Percentiles rank a stretch among this genome's conserved stretches.
These are phyloP conservation scores for Myriosclerotinia curreyana DNA, from an alignment of 2,329 filamentous ascomycete genomes.

Conservation along the genomic window DNA sequence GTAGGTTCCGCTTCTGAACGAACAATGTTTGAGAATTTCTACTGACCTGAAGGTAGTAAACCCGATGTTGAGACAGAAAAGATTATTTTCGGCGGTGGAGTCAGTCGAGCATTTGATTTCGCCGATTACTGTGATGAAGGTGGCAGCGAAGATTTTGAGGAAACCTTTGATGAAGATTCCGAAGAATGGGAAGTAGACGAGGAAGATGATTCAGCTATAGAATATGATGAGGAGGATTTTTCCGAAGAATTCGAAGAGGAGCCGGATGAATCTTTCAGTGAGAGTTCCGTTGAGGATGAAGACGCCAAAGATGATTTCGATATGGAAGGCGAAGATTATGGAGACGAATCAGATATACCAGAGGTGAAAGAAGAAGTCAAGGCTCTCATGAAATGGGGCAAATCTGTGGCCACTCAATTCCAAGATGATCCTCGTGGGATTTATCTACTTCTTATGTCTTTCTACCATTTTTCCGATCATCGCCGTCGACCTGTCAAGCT, in stretches of 20 bases:
- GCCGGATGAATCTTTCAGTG: neutral
- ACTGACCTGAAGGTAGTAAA: neutral
- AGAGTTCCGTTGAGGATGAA: neutral
- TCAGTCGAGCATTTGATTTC: neutral
- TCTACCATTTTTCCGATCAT: neutral
- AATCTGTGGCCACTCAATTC: neutral
- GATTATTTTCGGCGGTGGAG: neutral
- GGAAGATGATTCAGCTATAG: neutral
- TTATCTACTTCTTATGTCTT: conserved; percentile 6
- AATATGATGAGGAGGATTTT: neutral
- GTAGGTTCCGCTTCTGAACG: neutral
- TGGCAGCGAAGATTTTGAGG: neutral
- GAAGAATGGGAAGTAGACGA: neutral
- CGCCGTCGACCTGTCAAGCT: neutral
- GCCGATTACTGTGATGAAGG: neutral
- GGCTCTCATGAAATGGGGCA: neutral
- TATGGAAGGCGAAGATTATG: neutral
- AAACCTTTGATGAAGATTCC: neutral
- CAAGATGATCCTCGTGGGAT: neutral
- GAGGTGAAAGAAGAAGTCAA: neutral
- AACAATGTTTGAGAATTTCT: neutral
- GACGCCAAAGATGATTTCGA: neutral
- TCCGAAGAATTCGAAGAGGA: neutral
- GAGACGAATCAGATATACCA: neutral
- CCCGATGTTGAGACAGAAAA: neutral